Base-by-base conservation (phyloP, 169 alveolate genomes). In the Amoebophrya sp. region DNA sequence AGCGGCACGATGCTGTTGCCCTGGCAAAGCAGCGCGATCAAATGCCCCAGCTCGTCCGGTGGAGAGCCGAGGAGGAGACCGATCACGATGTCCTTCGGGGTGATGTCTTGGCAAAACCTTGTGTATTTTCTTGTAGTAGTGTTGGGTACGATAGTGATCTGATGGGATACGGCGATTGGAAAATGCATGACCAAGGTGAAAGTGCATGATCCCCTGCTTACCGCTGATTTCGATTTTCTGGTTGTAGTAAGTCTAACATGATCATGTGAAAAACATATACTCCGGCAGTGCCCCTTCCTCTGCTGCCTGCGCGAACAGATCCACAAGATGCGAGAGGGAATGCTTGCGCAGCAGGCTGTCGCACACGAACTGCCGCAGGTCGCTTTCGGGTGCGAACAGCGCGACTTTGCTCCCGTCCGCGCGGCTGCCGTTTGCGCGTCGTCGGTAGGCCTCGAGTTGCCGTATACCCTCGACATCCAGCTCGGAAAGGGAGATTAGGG, bases 1-100 rank as follows among this genome's bases (percentile, higher is more conserved):
- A 66, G 32, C 29, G 83, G 83, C 12, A 66, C 83, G 83, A 66
- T 66, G 12, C 35, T 25, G 35, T 66, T 66, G 1, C 39, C 83
- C 35, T 66, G 83, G 83, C 83, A 66, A 3, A 66, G 35, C 35
- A 66, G 35, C 35, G 83, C 0, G 32, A 66, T 25, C 1, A 66
- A 66, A 25, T 66, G 83, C 32, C 83, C 32, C 83, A 66, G 10
- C 39, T 66, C 83, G 83, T 66, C 83, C 10, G 83, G 83, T 7
- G 18, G 35, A 0, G 83, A 66, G 18, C 83, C 83, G 7, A 25
- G 18, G 35, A 66, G 18, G 10, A 66, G 32, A 18, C 83, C 83
- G 32, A 66, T 66, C 83, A 66, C 83, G 32, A 66, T 7, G 83
- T 66, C 83, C 83, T 66, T 66, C 35, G 83, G 83, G 10, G 83